Percentiles rank a stretch among this genome's conserved stretches.
phyloP scores from a whole-genome alignment of 108 stramenopile species.

The Stephanodiscus triporus region DNA sequence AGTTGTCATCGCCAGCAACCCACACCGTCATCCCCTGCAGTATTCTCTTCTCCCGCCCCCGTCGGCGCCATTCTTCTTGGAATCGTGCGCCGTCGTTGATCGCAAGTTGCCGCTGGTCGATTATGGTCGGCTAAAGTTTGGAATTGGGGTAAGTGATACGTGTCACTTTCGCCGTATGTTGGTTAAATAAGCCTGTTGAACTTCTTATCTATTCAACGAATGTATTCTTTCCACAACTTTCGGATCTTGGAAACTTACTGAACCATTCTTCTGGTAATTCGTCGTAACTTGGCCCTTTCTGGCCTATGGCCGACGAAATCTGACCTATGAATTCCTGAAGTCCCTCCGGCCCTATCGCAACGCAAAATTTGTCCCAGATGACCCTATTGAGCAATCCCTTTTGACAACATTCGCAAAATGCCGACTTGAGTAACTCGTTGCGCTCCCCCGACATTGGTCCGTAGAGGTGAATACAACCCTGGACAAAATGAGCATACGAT shows the following conservation, averaged over 20 bases:
- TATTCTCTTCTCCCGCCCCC: too few species aligned
- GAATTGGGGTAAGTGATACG: too few species aligned
- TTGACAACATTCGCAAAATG: constrained; percentile 35
- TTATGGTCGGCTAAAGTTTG: too few species aligned
- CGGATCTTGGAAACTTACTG: background rate
- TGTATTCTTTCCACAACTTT: too few species aligned
- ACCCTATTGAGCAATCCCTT: constrained; percentile 28
- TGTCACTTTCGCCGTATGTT: too few species aligned
- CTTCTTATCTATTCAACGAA: too few species aligned
- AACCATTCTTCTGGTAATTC: background rate
- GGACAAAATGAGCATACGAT: constrained; percentile 34
- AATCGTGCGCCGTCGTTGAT: too few species aligned
- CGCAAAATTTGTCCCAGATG: constrained; percentile 46
- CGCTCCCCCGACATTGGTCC: constrained; percentile 19
- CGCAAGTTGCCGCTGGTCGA: too few species aligned
- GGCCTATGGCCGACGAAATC: background rate
- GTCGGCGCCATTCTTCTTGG: too few species aligned
- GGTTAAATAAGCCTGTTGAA: too few species aligned
- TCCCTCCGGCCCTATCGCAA: constrained; percentile 3
- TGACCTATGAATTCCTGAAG: background rate
- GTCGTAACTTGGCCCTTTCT: background rate
- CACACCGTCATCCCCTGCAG: too few species aligned
- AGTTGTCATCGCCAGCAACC: too few species aligned
- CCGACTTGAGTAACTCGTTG: constrained; percentile 18
- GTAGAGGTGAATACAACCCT: constrained; percentile 41